Conservation (phyloP, 164 flowering plant species). For the Dillenia suffruticosa region DNA sequence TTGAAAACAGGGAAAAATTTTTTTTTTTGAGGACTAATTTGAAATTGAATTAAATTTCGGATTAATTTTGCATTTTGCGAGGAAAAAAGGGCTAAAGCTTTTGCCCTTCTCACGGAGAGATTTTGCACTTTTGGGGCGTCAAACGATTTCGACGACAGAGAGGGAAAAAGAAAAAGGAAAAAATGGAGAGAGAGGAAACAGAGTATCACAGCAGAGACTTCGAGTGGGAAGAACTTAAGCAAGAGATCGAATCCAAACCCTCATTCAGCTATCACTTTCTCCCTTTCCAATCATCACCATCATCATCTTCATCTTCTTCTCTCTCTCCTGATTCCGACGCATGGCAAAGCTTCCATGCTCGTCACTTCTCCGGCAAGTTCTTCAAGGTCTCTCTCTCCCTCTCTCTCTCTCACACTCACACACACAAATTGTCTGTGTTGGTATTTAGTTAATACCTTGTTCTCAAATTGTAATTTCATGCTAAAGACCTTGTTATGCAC, state of each 20-base stretch:
- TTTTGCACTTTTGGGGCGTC: too few relatives aligned
- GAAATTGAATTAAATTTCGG: too few relatives aligned
- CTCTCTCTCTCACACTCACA: neutral
- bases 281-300: conserved; percentile 18
- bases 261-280: conserved; percentile 45
- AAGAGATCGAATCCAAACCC: conserved; percentile 46
- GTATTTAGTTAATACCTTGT: neutral
- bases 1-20: too few relatives aligned
- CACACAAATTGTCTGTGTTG: neutral
- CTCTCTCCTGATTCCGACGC: conserved; percentile 38
- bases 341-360: conserved; percentile 67
- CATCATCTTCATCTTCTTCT: conserved; percentile 10
- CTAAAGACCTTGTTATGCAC: neutral
- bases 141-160: too few relatives aligned
- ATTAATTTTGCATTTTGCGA: too few relatives aligned
- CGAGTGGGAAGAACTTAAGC: conserved; percentile 61
- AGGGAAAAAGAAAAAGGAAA: too few relatives aligned
- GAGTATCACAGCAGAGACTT: conserved; percentile 44
- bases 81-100: too few relatives aligned
- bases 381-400: conserved; percentile 49
- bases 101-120: too few relatives aligned
- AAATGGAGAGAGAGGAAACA: too few relatives aligned
- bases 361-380: conserved; percentile 80
- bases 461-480: neutral
- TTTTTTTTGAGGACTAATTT: too few relatives aligned